These are phyloP conservation scores for Baorangia bicolor DNA, from an alignment of 768 basidiomycete species.

Conservation along the genomic window DNA sequence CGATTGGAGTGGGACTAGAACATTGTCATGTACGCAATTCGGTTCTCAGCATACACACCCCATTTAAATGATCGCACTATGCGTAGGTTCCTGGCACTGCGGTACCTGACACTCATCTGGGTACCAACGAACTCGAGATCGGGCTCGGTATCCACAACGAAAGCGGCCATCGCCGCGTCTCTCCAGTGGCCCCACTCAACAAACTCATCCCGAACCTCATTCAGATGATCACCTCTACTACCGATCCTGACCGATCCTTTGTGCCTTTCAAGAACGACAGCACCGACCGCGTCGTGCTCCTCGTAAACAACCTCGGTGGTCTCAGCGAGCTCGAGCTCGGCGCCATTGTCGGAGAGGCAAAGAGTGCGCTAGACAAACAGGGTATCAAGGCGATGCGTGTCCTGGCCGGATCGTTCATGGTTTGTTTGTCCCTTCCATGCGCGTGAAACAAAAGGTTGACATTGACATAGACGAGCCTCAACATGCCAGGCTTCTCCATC, in stretches of 20 bases:
- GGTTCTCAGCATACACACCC: background rate
- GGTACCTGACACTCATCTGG: constrained; percentile 51
- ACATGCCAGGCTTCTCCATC: constrained; percentile 91
- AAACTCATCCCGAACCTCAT: constrained; percentile 71
- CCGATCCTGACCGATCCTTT: constrained; percentile 77
- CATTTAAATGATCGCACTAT: background rate
- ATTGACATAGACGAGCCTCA: constrained; percentile 68
- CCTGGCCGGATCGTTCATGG: constrained; percentile 86
- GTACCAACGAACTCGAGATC: constrained; percentile 72
- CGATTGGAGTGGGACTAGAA: constrained; percentile 84
- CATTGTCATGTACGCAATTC: constrained; percentile 70
- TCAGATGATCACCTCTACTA: constrained; percentile 65
- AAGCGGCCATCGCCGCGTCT: constrained; percentile 64
- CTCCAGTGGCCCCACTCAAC: constrained; percentile 68
- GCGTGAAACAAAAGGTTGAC: background rate
- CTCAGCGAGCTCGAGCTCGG: constrained; percentile 80
- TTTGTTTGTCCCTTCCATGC: constrained; percentile 26
- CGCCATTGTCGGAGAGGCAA: constrained; percentile 63
- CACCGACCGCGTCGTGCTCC: constrained; percentile 67
- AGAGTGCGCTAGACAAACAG: constrained; percentile 51
- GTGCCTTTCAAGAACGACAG: constrained; percentile 63
- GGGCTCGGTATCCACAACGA: constrained; percentile 95
- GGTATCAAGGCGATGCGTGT: constrained; percentile 61
- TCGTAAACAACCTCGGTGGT: constrained; percentile 89
- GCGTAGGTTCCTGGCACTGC: constrained; percentile 77